Evolutionary conservation across 768 basidiomycete species (phyloP), one percentile per base, ranked within the genome.

Genomic region (Termitomyces sp.): DNA sequence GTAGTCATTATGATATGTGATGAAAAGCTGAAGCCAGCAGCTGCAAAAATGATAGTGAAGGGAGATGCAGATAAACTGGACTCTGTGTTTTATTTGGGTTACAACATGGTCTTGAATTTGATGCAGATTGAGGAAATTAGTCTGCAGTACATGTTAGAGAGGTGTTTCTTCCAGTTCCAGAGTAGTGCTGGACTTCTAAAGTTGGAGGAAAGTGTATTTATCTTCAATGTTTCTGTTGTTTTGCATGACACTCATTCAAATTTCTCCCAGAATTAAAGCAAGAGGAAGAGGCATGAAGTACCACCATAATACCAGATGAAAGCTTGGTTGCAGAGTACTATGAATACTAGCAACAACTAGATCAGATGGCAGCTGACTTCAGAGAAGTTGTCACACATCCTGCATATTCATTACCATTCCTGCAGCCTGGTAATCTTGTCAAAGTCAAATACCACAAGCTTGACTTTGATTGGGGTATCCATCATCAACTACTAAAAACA

Each of bases 1-100:
- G 93, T 98, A 50, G 97, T 99, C 51, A 98, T 99, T 64, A 91
- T 99, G 93, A 98, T 99, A 96, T 91, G 90, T 68, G 97, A 98
- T 70, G 94, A 98, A 75, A 98, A 96, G 72, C 78, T 99, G 45
- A 96, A 98, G 64, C 95, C 97, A 0, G 68, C 82, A 1, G 84
- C 89, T 0, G 95, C 97, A 37, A 98, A 96, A 75, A 81, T 78
- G 53, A 99, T 99, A 97, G 89, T 99, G 65, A 98, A 98, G 71
- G 97, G 97, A 46, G 89, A 96, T 74, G 94, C 97, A 4, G 96
- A 99, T 69, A 79, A 95, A 48, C 77, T 99, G 50, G 94, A 98
- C 70, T 99, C 97, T 6, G 97, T 96, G 5, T 99, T 99, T 77
- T 94, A 98, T 72, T 76, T 99, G 14, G 96, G 97, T 17, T 99